Evolutionary conservation across 106 monocot species (phyloP), one percentile per base, ranked within the genome.

Genomic region (Dioscorea dumetorum): DNA sequence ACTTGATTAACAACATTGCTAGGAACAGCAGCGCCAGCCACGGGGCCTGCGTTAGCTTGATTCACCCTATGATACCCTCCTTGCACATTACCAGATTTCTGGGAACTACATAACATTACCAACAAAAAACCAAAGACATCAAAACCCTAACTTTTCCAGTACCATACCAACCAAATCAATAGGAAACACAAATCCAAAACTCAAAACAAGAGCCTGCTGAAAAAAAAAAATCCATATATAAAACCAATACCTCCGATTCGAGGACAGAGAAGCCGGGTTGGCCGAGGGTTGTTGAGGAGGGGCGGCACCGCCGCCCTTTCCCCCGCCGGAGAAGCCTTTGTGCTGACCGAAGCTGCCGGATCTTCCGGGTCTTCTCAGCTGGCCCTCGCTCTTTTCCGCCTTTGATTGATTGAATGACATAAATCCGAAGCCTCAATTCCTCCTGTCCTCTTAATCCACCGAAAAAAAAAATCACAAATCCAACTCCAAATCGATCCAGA

Each of bases 11-110:
- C 52, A 12, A 74, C 17, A n/a, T 54, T 18, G 9, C 71, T 24
- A 67, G 67, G 0, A 16, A 51, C 52, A 48, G 68, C 49, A 16
- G 33, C 50, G 60, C 23, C 51, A 12, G 22, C 54, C 22, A 75
- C 77, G 12, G 73, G 51, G 32, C 51, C 62, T 57, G 80, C 17
- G 24, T 60, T 50, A 19, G 68, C 12, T 8, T 53, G 60, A 57
- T 59, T 81, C 57, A 71, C 65, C 66, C 86, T 86, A 66, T 77
- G 57, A 24, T 88, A 84, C n/a, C 34, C 34, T 34, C 34, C 34
- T 34, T 89, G 97, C 70, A 78, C 97, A 80, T 84, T 81, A 28
- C 84, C 82, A n/a, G 82, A 62, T 34, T 34, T 34, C 34, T 34
- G 3, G 34, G 7, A 34, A 34, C 34, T 34, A 34, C 34, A 34